These are phyloP conservation scores for Rhodotorula graminis DNA, from an alignment of 768 basidiomycete genomes.

Conservation along the genomic window DNA sequence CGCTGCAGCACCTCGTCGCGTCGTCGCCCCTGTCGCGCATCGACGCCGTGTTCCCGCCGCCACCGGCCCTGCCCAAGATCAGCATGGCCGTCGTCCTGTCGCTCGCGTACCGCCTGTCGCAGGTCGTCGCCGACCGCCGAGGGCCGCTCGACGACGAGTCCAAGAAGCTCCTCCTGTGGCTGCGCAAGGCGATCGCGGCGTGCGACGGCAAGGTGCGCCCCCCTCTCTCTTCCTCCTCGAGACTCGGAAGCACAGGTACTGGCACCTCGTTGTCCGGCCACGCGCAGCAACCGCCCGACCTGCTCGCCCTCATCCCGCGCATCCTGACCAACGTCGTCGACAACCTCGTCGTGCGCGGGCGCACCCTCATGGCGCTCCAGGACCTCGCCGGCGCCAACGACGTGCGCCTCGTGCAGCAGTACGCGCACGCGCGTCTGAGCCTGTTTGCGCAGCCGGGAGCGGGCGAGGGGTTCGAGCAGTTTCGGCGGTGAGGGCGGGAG, in stretches of 20 bases:
- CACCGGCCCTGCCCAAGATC: constrained; percentile 1
- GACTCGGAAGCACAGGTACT: no score
- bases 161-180: constrained; percentile 16
- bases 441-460: constrained; percentile 7
- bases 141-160: constrained; percentile 7
- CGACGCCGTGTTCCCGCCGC: constrained; percentile 30
- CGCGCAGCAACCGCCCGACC: constrained; percentile 21
- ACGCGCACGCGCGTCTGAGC: constrained; percentile 18
- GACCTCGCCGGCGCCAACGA: constrained; percentile 22
- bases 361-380: not conserved
- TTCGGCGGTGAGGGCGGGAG: not conserved
- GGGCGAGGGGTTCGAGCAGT: not conserved
- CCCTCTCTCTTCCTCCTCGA: not conserved
- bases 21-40: constrained; percentile 10
- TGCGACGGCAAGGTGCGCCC: constrained; percentile 30
- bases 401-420: constrained; percentile 22
- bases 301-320: constrained; percentile 12
- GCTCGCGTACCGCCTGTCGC: constrained; percentile 26
- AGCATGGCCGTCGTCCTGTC: constrained; percentile 22
- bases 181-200: constrained; percentile 14
- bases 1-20: constrained; percentile 23
- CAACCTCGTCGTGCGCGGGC: constrained; percentile 10
- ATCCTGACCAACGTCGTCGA: constrained; percentile 24
- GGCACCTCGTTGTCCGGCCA: not conserved
- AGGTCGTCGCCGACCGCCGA: constrained; percentile 3